Base-by-base conservation (phyloP, 2,329 filamentous ascomycete genomes). In the Colletotrichum brevisporum region DNA sequence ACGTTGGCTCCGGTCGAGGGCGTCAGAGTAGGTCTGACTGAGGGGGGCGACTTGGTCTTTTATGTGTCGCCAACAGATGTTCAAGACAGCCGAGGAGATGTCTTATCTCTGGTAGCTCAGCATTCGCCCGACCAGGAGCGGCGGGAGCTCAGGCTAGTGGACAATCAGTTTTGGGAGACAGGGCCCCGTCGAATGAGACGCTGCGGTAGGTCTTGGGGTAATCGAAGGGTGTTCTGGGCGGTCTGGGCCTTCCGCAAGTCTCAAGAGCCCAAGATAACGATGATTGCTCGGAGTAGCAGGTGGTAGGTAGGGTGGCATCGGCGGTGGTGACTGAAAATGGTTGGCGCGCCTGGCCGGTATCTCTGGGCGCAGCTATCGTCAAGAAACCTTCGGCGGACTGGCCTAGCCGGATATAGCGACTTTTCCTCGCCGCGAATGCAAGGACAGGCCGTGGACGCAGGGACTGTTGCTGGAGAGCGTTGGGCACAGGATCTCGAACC, bases 201-300 rank as follows among this genome's bases (percentile, higher is more conserved):
- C 8, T 47, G 41, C 43, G 24, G 55, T 27, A 24, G 26, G 36
- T 54, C 51, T 55, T 63, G 50, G 50, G 18, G 54, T 45, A 16
- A 8, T 18, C 16, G 41, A 36, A 16, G 41, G 55, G 26, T 58
- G 39, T 58, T 18, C 13, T 50, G 41, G 54, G 39, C n/a, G 55
- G 26, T 52, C 18, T 18, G 45, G 16, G 18, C 16, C 45, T 12
- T 26, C 51, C 39, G 43, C 51, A 36, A n/a, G n/a, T n/a, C n/a
- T n/a, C n/a, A n/a, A n/a, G 47, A 36, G 10, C 31, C 31, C 31
- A 31, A 55, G 66, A 66, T 69, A 66, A 66, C 50, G 51, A 27
- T 12, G n/a, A 2, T 45, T 16, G 21, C 66, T 62, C 39, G 45
- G 54, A 66, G 59, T 13, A 66, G 66, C 31, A 66, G 51, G 62